Evolutionary conservation across 2,329 filamentous ascomycete genomes (phyloP).

Genomic region (Colletotrichum nymphaeae): DNA sequence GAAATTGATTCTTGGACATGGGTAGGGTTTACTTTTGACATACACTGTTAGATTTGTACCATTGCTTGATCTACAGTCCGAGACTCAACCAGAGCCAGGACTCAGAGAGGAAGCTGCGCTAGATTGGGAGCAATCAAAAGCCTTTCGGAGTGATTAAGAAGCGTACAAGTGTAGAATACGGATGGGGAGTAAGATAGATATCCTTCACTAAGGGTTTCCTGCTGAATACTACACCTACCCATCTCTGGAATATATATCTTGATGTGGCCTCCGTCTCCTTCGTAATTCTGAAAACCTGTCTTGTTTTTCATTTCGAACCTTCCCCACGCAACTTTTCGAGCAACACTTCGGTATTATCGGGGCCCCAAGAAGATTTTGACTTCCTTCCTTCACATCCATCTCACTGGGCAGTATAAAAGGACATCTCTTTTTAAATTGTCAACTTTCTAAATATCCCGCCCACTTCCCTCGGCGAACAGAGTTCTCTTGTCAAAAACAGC

Average conservation of each 20-base stretch:
- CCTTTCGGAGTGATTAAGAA: background rate
- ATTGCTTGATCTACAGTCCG: background rate
- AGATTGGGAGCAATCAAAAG: background rate
- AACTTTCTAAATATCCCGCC: background rate
- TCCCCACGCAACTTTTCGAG: rapidly evolving
- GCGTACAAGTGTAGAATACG: rapidly evolving
- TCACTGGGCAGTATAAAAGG: too few species aligned
- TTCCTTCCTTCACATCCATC: background rate
- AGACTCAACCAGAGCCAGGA: background rate
- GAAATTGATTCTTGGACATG: background rate
- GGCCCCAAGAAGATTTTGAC: background rate
- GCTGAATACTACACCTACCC: rapidly evolving
- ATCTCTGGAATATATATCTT: rapidly evolving
- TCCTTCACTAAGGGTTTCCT: background rate
- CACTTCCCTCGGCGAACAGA: background rate
- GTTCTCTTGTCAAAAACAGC: background rate
- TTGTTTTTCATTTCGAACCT: background rate
- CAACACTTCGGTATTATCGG: too few species aligned
- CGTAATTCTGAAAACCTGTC: too few species aligned
- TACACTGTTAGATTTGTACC: background rate
- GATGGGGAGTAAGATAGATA: background rate
- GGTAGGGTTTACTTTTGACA: background rate
- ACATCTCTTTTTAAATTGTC: background rate
- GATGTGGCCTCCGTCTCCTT: rapidly evolving
- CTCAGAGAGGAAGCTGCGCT: background rate